Evolutionary conservation across 768 basidiomycete species (phyloP).

Genomic region (Boletus subparvulus): DNA sequence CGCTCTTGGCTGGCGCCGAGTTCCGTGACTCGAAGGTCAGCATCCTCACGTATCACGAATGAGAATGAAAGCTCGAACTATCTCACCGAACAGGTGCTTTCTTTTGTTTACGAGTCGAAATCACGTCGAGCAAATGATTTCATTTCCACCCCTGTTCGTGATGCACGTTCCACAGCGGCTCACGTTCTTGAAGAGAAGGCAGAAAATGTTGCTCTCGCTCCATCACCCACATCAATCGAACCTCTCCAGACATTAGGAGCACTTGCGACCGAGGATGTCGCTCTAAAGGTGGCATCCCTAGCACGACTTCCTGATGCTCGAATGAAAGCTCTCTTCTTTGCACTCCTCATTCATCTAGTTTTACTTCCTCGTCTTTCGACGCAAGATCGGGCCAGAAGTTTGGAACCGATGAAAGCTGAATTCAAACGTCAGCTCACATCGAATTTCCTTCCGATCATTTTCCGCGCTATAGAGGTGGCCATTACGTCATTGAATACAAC

Average conservation of each 20-base stretch:
- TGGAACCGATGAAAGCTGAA: conserved; percentile 24
- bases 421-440: conserved; percentile 35
- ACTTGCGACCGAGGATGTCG: conserved; percentile 4
- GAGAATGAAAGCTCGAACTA: background rate
- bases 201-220: background rate
- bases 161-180: conserved; percentile 9
- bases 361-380: conserved; percentile 39
- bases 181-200: conserved; percentile 7
- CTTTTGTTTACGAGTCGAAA: conserved; percentile 55
- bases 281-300: conserved; percentile 7
- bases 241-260: background rate
- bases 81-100: conserved; percentile 45
- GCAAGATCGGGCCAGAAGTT: conserved; percentile 40
- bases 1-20: conserved; percentile 51
- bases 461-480: conserved; percentile 32
- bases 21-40: conserved; percentile 65
- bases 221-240: background rate
- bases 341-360: conserved; percentile 40
- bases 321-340: conserved; percentile 30
- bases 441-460: conserved; percentile 42
- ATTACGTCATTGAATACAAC: conserved; percentile 21
- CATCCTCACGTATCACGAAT: background rate
- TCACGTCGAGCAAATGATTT: conserved; percentile 20
- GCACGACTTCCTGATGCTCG: background rate
- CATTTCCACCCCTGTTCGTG: conserved; percentile 9